Evolutionary conservation across 140 eudicot genomes (phyloP).

Genomic region (Bidens hawaiensis): DNA sequence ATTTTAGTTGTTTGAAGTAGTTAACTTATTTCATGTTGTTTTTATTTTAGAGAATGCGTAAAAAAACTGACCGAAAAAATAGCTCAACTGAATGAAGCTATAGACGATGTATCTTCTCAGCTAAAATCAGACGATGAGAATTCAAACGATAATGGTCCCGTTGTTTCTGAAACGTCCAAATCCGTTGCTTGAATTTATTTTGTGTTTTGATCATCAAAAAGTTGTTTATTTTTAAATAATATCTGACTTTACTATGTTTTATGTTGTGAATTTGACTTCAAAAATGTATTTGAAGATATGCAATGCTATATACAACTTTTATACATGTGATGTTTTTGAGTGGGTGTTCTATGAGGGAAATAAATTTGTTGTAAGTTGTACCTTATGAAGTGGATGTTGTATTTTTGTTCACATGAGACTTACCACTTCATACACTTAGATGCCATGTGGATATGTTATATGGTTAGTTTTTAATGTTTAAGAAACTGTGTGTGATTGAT

Average conservation of each 20-base stretch:
- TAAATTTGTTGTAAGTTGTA: no score
- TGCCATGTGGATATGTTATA: not conserved
- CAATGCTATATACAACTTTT: not conserved
- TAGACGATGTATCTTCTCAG: slow-evolving; percentile 48
- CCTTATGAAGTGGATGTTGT: not conserved
- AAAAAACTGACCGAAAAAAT: slow-evolving; percentile 59
- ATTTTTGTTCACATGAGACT: no score
- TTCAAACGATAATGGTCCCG: slow-evolving; percentile 23
- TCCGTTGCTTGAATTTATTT: slow-evolving; percentile 17
- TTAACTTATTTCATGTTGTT: not conserved
- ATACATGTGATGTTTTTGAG: not conserved
- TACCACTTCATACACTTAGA: no score
- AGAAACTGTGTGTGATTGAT: not conserved
- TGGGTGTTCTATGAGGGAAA: no score
- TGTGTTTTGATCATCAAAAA: slow-evolving; percentile 1
- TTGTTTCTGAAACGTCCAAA: slow-evolving; percentile 30
- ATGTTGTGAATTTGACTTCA: slow-evolving; percentile 11
- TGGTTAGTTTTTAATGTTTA: not conserved
- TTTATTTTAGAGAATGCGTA: slow-evolving; percentile 49
- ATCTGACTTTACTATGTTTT: slow-evolving; percentile 2
- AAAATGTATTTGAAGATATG: slow-evolving; percentile 6
- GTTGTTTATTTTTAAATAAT: slow-evolving; percentile 8
- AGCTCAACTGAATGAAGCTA: slow-evolving; percentile 62
- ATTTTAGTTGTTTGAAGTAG: not conserved
- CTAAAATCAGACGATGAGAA: slow-evolving; percentile 34